A percentile compares a stretch with the other conserved stretches of the same genome.
Conservation (phyloP, 805 yeast species). For the Suhomyces xylopsoci region DNA sequence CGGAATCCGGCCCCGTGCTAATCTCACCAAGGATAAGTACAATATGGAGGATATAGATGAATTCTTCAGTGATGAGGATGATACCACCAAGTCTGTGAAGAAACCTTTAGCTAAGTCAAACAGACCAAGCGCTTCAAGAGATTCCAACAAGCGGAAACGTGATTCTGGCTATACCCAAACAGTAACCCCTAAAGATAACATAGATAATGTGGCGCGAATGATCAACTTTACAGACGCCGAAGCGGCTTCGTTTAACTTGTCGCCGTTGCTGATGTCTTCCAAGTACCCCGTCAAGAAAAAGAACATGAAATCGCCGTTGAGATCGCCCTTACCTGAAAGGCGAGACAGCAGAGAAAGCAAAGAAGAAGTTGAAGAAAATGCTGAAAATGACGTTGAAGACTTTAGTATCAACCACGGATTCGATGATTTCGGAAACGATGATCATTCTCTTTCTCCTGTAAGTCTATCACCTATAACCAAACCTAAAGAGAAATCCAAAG, state of each 20-base stretch:
- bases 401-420: conserved; percentile 5
- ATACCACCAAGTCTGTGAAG: conserved; percentile 12
- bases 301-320: conserved; percentile 27
- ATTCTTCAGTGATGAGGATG: conserved; percentile 56
- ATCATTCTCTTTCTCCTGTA: conserved; percentile 15
- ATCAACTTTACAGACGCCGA: conserved; percentile 33
- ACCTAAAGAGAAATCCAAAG: not conserved
- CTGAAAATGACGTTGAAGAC: conserved; percentile 6
- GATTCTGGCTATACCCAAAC: not conserved
- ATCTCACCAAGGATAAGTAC: conserved; percentile 52
- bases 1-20: conserved; percentile 49
- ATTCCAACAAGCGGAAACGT: conserved; percentile 6
- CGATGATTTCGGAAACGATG: conserved; percentile 7
- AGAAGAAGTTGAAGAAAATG: conserved; percentile 5
- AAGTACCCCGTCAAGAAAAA: conserved; percentile 16
- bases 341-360: conserved; percentile 1
- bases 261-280: conserved; percentile 24
- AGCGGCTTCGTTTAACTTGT: conserved; percentile 27
- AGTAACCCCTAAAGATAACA: conserved; percentile 14
- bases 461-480: conserved; percentile 12
- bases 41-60: conserved; percentile 70
- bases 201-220: conserved; percentile 30
- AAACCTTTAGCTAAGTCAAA: not conserved
- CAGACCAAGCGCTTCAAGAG: not conserved
- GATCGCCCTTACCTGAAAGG: conserved; percentile 28